Percentiles rank a stretch among this genome's conserved stretches.
phyloP scores from a whole-genome alignment of 1,139 yeast genomes.

The Suhomyces chickasaworum region DNA sequence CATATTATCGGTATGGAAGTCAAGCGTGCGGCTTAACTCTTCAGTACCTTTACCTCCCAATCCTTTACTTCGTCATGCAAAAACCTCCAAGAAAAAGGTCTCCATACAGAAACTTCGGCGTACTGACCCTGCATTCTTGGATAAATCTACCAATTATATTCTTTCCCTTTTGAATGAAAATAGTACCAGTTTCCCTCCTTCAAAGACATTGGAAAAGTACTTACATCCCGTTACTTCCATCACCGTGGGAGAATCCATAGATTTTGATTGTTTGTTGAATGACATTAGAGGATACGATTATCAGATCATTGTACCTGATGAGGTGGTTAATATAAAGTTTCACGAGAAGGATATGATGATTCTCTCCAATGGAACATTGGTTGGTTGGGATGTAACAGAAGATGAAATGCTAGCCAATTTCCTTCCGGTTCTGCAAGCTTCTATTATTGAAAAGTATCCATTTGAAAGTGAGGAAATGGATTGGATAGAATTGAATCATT shows the following conservation, averaged over 20 bases:
- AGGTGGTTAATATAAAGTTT: constrained; percentile 54
- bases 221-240: constrained; percentile 53
- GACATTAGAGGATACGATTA: constrained; percentile 38
- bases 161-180: constrained; percentile 32
- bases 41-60: constrained; percentile 8
- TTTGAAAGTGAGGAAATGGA: constrained; percentile 88
- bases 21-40: constrained; percentile 6
- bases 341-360: constrained; percentile 29
- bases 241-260: constrained; percentile 70
- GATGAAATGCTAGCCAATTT: constrained; percentile 48
- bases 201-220: constrained; percentile 30
- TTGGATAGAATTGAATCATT: constrained; percentile 54
- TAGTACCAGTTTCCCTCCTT: constrained; percentile 22
- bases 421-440: constrained; percentile 45
- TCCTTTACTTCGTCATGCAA: constrained; percentile 11
- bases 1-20: not conserved
- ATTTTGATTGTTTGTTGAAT: constrained; percentile 45
- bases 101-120: constrained; percentile 32
- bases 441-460: constrained; percentile 42
- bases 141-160: constrained; percentile 28
- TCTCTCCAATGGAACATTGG: constrained; percentile 29
- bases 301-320: constrained; percentile 64
- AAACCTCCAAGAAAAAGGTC: constrained; percentile 25
- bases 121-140: constrained; percentile 25
- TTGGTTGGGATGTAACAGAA: constrained; percentile 80